Percentiles rank a stretch among this genome's conserved stretches.
These are phyloP conservation scores for Pseudotsuga menziesii DNA, from an alignment of 75 land plant species.

Conservation along the genomic window DNA sequence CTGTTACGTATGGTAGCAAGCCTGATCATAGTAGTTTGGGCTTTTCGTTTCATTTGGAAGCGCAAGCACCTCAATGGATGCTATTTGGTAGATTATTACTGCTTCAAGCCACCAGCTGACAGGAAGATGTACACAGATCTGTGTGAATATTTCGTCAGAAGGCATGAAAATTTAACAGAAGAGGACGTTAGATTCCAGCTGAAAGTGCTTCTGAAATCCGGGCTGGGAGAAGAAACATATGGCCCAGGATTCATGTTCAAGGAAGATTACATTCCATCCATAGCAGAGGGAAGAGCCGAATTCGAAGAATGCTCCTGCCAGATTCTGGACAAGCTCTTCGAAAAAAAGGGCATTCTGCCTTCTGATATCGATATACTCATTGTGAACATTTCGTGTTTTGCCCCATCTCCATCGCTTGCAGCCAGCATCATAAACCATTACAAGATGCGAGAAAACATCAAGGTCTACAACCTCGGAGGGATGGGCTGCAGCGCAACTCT, in stretches of 20 bases:
- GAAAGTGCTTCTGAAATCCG: slow-evolving; percentile 39
- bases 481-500: slow-evolving; percentile 73
- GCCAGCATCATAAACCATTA: slow-evolving; percentile 43
- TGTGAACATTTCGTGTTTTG: slow-evolving; percentile 49
- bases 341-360: slow-evolving; percentile 32
- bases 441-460: slow-evolving; percentile 39
- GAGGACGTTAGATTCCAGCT: slow-evolving; percentile 30
- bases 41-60: not conserved
- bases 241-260: slow-evolving; percentile 30
- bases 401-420: slow-evolving; percentile 49
- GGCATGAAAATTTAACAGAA: slow-evolving; percentile 26
- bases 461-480: slow-evolving; percentile 48
- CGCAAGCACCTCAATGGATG: slow-evolving; percentile 9
- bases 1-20: not conserved
- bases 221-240: slow-evolving; percentile 58
- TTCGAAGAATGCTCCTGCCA: slow-evolving; percentile 45
- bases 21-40: not conserved
- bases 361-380: slow-evolving; percentile 47
- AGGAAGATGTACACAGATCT: slow-evolving; percentile 29
- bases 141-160: slow-evolving; percentile 21
- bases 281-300: slow-evolving; percentile 37
- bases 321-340: slow-evolving; percentile 48
- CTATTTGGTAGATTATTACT: slow-evolving; percentile 43
- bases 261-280: not conserved
- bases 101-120: slow-evolving; percentile 43